These are phyloP conservation scores for Xylariaceae sp. DNA, from an alignment of 2,329 filamentous ascomycete genomes.

Conservation along the genomic window DNA sequence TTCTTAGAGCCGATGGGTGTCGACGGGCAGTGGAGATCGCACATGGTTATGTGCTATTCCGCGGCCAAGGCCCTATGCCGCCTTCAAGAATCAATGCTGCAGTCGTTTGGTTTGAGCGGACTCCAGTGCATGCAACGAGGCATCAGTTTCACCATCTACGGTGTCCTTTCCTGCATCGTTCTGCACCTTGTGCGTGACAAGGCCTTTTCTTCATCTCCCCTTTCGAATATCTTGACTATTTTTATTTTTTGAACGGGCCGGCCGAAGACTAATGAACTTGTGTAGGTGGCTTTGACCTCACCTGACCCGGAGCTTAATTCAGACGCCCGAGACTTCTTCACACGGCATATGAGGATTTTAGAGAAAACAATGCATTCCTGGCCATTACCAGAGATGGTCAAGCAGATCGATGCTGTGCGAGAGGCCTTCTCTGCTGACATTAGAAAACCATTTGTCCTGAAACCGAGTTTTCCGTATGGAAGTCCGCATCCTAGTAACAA, in stretches of 20 bases:
- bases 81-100: slow-evolving; percentile 80
- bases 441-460: slow-evolving; percentile 84
- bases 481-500: slow-evolving; percentile 70
- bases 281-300: slow-evolving; percentile 85
- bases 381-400: slow-evolving; percentile 88
- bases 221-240: too few relatives aligned
- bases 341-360: slow-evolving; percentile 89
- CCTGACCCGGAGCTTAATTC: slow-evolving; percentile 86
- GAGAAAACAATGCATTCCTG: slow-evolving; percentile 82
- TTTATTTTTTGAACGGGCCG: background rate
- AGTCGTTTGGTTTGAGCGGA: slow-evolving; percentile 75
- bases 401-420: slow-evolving; percentile 84
- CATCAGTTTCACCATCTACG: slow-evolving; percentile 95
- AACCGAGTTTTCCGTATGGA: slow-evolving; percentile 83
- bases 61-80: slow-evolving; percentile 85
- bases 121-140: slow-evolving; percentile 91
- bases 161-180: slow-evolving; percentile 87
- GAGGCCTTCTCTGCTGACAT: slow-evolving; percentile 89
- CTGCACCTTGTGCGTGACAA: slow-evolving; percentile 78
- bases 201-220: slow-evolving; percentile 5
- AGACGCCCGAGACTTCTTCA: slow-evolving; percentile 87
- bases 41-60: slow-evolving; percentile 84
- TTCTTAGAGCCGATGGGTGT: slow-evolving; percentile 71
- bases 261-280: slow-evolving; percentile 20
- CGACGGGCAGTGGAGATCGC: slow-evolving; percentile 81